Conservation (phyloP, 2,329 filamentous ascomycete species). For the Claviceps sp. region DNA sequence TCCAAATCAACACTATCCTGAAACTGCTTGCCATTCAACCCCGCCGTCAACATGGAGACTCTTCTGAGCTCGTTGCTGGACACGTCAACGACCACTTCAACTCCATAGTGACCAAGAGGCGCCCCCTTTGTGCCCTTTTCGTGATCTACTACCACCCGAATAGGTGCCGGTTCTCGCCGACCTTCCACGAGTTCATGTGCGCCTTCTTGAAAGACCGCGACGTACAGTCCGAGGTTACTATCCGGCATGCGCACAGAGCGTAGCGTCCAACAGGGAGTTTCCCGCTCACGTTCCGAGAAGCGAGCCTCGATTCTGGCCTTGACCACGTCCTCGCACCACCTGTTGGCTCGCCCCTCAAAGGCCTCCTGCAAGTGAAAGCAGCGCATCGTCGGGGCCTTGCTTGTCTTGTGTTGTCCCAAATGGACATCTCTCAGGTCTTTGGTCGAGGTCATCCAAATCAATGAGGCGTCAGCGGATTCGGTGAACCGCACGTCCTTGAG, state of each 20-base stretch:
- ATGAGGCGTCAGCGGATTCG: constrained; percentile 50
- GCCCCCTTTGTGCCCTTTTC: constrained; percentile 52
- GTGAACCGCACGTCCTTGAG: constrained; percentile 61
- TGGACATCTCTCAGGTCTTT: constrained; percentile 45
- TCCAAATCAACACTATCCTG: constrained; percentile 60
- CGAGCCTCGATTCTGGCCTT: constrained; percentile 78
- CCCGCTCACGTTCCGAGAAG: constrained; percentile 72
- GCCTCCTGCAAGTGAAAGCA: constrained; percentile 60
- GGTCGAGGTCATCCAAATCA: constrained; percentile 55
- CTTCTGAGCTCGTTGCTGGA: constrained; percentile 37
- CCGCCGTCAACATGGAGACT: constrained; percentile 39
- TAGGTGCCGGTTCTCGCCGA: constrained; percentile 51
- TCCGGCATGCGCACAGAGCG: constrained; percentile 54
- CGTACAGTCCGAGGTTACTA: constrained; percentile 43
- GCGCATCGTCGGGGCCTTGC: constrained; percentile 43
- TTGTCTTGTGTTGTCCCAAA: constrained; percentile 24
- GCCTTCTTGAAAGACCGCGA: constrained; percentile 60
- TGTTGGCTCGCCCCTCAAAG: constrained; percentile 65
- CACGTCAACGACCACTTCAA: constrained; percentile 59
- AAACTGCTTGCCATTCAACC: constrained; percentile 56
- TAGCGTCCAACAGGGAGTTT: constrained; percentile 68
- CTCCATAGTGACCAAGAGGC: constrained; percentile 51
- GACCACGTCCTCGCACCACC: constrained; percentile 71
- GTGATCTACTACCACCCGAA: constrained; percentile 63
- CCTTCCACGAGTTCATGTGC: constrained; percentile 48